phyloP scores from a whole-genome alignment of 768 basidiomycete genomes.

The Dendrothele bispora region DNA sequence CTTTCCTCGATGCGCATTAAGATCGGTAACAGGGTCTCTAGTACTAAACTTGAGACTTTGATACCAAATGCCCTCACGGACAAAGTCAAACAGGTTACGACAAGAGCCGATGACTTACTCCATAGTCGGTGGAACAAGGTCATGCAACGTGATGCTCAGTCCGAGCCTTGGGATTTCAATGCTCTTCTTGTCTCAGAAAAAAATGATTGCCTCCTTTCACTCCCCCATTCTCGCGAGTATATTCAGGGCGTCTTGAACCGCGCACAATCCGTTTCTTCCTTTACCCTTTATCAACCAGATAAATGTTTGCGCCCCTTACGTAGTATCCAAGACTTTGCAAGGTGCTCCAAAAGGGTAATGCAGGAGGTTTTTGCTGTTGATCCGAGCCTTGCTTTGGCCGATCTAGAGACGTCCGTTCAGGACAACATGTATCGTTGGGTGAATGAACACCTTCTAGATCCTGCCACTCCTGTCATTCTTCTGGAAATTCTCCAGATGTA shows the following conservation, averaged over 20 bases:
- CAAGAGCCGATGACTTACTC: conserved; percentile 20
- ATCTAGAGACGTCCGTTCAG: conserved; percentile 35
- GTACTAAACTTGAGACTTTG: conserved; percentile 33
- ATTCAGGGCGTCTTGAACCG: conserved; percentile 19
- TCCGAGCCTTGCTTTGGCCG: conserved; percentile 24
- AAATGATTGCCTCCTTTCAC: conserved; percentile 33
- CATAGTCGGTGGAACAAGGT: conserved; percentile 33
- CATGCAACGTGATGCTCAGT: conserved; percentile 20
- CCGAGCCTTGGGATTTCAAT: conserved; percentile 22
- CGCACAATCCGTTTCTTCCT: background rate
- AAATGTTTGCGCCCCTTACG: too few relatives aligned
- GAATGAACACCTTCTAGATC: conserved; percentile 8
- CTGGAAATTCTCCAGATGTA: conserved; percentile 26
- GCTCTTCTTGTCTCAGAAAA: conserved; percentile 22
- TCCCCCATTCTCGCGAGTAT: conserved; percentile 26
- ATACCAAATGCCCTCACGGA: conserved; percentile 15
- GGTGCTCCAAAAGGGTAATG: background rate
- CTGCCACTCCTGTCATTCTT: conserved; percentile 19
- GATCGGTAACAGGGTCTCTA: conserved; percentile 33
- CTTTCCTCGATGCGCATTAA: conserved; percentile 38
- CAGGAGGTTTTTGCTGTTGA: conserved; percentile 7
- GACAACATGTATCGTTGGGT: conserved; percentile 33
- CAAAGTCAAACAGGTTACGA: conserved; percentile 17
- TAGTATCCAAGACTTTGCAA: too few relatives aligned
- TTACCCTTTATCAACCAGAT: conserved; percentile 18